Conservation (phyloP, 1,284 basidiomycete species). For the Sanghuangporus sanghuang region DNA sequence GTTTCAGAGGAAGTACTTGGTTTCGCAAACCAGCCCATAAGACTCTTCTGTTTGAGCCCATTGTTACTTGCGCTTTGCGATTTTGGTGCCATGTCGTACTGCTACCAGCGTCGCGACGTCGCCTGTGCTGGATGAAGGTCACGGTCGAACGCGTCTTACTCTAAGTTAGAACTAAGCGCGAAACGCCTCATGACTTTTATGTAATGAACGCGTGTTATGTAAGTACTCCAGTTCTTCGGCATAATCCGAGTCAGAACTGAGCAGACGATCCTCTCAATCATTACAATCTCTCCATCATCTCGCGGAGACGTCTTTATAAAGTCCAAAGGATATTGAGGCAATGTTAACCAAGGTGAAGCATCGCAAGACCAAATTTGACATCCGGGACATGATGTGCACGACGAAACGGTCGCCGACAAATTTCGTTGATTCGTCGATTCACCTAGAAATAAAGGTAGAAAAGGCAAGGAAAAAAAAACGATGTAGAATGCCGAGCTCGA, state of each 20-base stretch:
- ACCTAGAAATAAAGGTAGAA: too few species aligned
- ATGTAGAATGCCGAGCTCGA: too few species aligned
- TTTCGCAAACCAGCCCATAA: slow-evolving; percentile 65
- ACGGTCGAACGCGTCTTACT: neutral
- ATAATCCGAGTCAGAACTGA: neutral
- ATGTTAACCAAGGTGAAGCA: too few species aligned
- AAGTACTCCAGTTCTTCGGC: neutral
- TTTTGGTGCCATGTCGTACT: slow-evolving; percentile 10
- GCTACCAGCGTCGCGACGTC: neutral
- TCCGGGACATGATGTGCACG: too few species aligned
- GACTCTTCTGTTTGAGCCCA: slow-evolving; percentile 63
- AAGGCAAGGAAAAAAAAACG: too few species aligned
- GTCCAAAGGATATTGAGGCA: too few species aligned
- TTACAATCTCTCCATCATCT: too few species aligned
- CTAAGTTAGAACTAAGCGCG: neutral
- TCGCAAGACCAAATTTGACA: too few species aligned
- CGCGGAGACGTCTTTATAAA: too few species aligned
- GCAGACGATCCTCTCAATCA: neutral
- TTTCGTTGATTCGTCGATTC: too few species aligned
- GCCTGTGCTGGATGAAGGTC: neutral
- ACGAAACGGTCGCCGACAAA: too few species aligned
- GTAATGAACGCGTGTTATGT: slow-evolving; percentile 2
- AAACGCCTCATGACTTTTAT: neutral
- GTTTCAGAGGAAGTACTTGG: neutral
- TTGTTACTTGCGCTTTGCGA: neutral